Conservation (phyloP, 2,329 filamentous ascomycete genomes). For the Arthrobotrys conoides region DNA sequence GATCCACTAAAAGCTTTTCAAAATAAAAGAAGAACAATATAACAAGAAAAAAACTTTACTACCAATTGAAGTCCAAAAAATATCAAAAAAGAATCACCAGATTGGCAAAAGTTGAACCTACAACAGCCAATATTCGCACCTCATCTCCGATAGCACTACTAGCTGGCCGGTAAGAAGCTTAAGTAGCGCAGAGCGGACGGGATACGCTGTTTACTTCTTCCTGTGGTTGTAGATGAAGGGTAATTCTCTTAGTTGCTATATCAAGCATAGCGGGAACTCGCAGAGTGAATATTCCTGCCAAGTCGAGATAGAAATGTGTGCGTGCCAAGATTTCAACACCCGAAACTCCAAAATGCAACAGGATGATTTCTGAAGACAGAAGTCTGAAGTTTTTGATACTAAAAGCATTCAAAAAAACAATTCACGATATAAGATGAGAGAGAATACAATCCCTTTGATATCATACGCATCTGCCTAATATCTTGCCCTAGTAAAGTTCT, state of each 20-base stretch:
- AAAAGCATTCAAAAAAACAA: neutral
- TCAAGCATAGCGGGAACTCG: neutral
- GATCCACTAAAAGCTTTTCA: neutral
- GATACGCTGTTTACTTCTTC: slow-evolving; percentile 40
- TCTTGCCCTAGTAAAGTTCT: too few species aligned
- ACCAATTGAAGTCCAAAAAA: neutral
- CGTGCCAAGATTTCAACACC: slow-evolving; percentile 6
- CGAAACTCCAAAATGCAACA: neutral
- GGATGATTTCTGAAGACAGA: neutral
- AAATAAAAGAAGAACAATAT: neutral
- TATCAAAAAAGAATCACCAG: slow-evolving; percentile 3
- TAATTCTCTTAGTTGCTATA: neutral
- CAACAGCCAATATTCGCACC: slow-evolving; percentile 38
- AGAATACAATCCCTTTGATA: too few species aligned
- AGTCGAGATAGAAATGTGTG: neutral
- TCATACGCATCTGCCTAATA: too few species aligned
- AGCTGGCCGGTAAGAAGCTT: slow-evolving; percentile 39
- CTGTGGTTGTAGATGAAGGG: slow-evolving; percentile 37
- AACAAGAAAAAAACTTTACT: neutral
- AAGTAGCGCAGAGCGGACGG: slow-evolving; percentile 48
- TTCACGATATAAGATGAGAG: neutral
- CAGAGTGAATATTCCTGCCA: neutral
- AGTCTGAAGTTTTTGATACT: neutral
- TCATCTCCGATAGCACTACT: slow-evolving; percentile 40
- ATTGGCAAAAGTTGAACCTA: slow-evolving; percentile 23